Percentiles rank a stretch among this genome's conserved stretches.
Evolutionary conservation across 2,329 filamentous ascomycete genomes (phyloP).

Genomic region (Lachnum nothofagi): DNA sequence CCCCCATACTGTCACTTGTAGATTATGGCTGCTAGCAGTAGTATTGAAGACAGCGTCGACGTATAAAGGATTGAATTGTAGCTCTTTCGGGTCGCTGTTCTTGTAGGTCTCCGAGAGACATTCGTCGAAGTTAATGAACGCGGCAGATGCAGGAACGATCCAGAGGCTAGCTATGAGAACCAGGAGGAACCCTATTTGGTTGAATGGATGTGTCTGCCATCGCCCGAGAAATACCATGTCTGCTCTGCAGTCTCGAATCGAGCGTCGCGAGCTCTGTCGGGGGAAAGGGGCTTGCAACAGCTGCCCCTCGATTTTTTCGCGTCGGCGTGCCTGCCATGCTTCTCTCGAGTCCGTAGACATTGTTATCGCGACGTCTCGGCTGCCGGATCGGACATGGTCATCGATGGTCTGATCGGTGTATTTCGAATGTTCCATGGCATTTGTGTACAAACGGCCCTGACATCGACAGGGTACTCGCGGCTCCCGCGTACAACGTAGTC

Average conservation of each 20-base stretch:
- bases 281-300: background rate
- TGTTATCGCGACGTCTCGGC: conserved; percentile 16
- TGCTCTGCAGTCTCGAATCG: background rate
- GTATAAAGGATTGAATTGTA: conserved; percentile 76
- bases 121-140: conserved; percentile 74
- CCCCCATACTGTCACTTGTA: conserved; percentile 79
- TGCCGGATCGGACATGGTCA: conserved; percentile 20
- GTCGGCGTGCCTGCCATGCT: conserved; percentile 5
- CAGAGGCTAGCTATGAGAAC: conserved; percentile 24
- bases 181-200: conserved; percentile 19
- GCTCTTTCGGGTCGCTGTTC: conserved; percentile 49
- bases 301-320: background rate
- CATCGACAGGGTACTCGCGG: conserved; percentile 21
- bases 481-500: conserved; percentile 19
- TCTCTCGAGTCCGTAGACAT: conserved; percentile 22
- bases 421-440: conserved; percentile 29
- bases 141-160: conserved; percentile 50
- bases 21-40: conserved; percentile 52
- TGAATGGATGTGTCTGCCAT: conserved; percentile 9
- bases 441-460: conserved; percentile 18
- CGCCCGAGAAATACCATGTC: conserved; percentile 5
- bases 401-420: conserved; percentile 19
- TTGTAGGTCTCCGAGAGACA: conserved; percentile 64
- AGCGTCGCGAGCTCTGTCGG: background rate
- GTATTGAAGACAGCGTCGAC: conserved; percentile 71